Percentiles rank a stretch among this genome's conserved stretches.
Conservation (phyloP, 208 protist genomes). For the Crithidia fasciculata region DNA sequence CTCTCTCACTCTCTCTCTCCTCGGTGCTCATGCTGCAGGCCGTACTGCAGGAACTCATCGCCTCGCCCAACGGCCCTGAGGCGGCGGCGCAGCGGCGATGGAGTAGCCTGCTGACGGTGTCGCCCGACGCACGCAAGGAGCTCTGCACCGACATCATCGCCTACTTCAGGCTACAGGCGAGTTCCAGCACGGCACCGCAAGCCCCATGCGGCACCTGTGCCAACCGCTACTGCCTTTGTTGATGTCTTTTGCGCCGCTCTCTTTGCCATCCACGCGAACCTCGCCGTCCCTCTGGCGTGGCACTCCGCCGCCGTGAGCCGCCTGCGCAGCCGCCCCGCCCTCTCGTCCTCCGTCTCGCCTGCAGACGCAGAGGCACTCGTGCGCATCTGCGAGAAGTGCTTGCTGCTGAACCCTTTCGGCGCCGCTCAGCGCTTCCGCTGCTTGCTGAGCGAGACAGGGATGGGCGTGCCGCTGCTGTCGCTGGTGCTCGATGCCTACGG, state of each 20-base stretch:
- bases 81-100: background rate
- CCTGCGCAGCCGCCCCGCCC: slow-evolving; percentile 1
- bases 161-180: background rate
- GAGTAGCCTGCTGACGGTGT: background rate
- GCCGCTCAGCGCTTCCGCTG: slow-evolving; percentile 7
- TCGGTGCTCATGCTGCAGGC: background rate
- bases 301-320: slow-evolving; percentile 8
- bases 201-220: background rate
- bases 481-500: slow-evolving; percentile 60
- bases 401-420: slow-evolving; percentile 14
- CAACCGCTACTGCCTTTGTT: background rate
- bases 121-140: background rate
- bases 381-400: slow-evolving; percentile 18
- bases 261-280: slow-evolving; percentile 23
- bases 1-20: background rate
- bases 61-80: background rate
- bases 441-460: slow-evolving; percentile 23
- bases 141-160: background rate
- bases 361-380: slow-evolving; percentile 7
- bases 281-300: slow-evolving; percentile 26
- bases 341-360: background rate
- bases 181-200: background rate
- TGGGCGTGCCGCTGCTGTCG: slow-evolving; percentile 44
- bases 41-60: background rate
- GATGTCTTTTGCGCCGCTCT: background rate